Evolutionary conservation across 768 basidiomycete species (phyloP).

Genomic region (Lentinus tigrinus): DNA sequence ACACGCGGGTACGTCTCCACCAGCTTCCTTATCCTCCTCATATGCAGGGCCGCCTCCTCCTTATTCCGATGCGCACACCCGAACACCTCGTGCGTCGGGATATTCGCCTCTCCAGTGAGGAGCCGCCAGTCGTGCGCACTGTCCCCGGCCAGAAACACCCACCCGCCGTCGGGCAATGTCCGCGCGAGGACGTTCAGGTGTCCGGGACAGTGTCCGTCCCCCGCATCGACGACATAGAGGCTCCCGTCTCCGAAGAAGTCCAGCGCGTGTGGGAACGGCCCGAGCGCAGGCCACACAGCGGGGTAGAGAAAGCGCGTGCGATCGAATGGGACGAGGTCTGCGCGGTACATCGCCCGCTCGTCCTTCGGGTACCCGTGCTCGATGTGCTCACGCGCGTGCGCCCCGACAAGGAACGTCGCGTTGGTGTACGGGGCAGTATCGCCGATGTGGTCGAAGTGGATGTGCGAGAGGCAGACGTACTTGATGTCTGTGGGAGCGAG

Average conservation of each 20-base stretch:
- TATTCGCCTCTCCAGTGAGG: slow-evolving; percentile 29
- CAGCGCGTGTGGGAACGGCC: slow-evolving; percentile 48
- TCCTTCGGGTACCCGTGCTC: slow-evolving; percentile 42
- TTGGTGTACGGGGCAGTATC: slow-evolving; percentile 44
- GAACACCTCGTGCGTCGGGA: slow-evolving; percentile 32
- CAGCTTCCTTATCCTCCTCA: slow-evolving; percentile 36
- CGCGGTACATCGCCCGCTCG: slow-evolving; percentile 30
- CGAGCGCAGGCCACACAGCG: slow-evolving; percentile 39
- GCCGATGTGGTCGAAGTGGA: slow-evolving; percentile 55
- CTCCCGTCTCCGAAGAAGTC: slow-evolving; percentile 60
- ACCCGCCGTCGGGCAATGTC: slow-evolving; percentile 51
- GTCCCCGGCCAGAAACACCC: slow-evolving; percentile 31
- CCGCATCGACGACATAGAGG: slow-evolving; percentile 53
- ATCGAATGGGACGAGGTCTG: slow-evolving; percentile 15
- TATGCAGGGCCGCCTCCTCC: slow-evolving; percentile 41
- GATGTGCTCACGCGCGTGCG: slow-evolving; percentile 34
- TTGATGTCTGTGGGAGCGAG: slow-evolving; percentile 42
- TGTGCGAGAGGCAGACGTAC: slow-evolving; percentile 48
- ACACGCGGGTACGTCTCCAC: slow-evolving; percentile 36
- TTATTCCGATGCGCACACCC: slow-evolving; percentile 44
- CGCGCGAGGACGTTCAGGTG: slow-evolving; percentile 56
- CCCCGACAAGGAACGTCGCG: slow-evolving; percentile 49
- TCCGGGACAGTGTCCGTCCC: slow-evolving; percentile 51
- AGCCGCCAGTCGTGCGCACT: slow-evolving; percentile 14
- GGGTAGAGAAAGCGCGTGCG: slow-evolving; percentile 25